phyloP scores from a whole-genome alignment of 331 rosid genomes.

The Phaseolus coccineus region DNA sequence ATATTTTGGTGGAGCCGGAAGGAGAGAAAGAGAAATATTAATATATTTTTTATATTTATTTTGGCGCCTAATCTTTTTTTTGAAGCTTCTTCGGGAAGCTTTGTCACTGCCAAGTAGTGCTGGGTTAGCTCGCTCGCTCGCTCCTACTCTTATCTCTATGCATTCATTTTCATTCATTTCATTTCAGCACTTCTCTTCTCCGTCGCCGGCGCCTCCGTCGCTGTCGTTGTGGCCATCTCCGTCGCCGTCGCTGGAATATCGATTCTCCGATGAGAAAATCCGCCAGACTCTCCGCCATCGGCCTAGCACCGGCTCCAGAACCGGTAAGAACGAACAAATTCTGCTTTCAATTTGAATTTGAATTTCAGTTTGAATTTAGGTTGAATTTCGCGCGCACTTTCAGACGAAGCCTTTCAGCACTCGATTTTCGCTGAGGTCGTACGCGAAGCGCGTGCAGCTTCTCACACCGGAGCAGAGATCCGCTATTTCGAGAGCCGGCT shows the following conservation, averaged over 20 bases:
- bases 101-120: neutral
- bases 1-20: neutral
- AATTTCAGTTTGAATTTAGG: conserved; percentile 3
- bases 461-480: conserved; percentile 50
- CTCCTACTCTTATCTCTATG: neutral
- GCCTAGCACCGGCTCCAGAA: neutral
- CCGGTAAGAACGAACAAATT: neutral
- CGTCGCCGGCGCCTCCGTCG: neutral
- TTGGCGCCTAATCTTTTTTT: conserved; percentile 18
- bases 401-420: conserved; percentile 48
- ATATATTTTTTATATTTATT: neutral
- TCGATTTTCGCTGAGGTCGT: conserved; percentile 46
- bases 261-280: conserved; percentile 22
- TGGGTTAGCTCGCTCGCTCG: neutral
- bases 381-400: neutral
- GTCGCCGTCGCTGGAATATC: neutral
- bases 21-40: neutral
- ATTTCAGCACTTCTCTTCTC: neutral
- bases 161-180: neutral
- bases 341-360: neutral
- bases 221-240: neutral
- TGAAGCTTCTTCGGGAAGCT: conserved; percentile 27
- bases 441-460: conserved; percentile 43
- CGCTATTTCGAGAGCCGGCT: conserved; percentile 41
- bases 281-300: conserved; percentile 19